A percentile compares a stretch with the other conserved stretches of the same genome.
These are phyloP conservation scores for Aphanocladium album DNA, from an alignment of 2,329 filamentous ascomycete species.

Conservation along the genomic window DNA sequence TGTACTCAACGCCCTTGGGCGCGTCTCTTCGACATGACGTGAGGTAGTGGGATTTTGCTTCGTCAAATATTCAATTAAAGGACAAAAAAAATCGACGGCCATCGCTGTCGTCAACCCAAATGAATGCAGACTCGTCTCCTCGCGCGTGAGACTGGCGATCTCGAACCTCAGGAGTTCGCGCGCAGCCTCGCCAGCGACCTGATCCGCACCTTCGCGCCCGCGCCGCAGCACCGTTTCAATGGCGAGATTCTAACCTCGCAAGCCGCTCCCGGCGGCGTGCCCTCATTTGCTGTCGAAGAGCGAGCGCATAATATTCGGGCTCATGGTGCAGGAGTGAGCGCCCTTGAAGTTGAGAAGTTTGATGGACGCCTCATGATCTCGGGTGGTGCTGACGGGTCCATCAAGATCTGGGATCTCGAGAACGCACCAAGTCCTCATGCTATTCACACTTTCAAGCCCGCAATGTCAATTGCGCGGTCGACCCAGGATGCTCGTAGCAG, in stretches of 20 bases:
- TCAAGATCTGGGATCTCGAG: slow-evolving; percentile 86
- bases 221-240: slow-evolving; percentile 64
- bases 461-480: slow-evolving; percentile 45
- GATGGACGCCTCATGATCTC: slow-evolving; percentile 74
- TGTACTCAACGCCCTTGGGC: not conserved
- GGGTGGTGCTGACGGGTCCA: slow-evolving; percentile 77
- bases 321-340: slow-evolving; percentile 74
- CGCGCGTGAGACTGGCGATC: slow-evolving; percentile 67
- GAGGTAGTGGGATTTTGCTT: too few species aligned
- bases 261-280: slow-evolving; percentile 13
- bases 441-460: slow-evolving; percentile 49
- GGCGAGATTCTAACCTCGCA: slow-evolving; percentile 33
- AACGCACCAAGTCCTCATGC: slow-evolving; percentile 40
- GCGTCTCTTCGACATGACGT: not conserved
- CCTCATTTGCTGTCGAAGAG: slow-evolving; percentile 20
- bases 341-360: slow-evolving; percentile 74
- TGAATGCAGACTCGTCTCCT: slow-evolving; percentile 71
- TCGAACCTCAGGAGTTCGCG: slow-evolving; percentile 59
- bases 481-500: slow-evolving; percentile 20
- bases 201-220: slow-evolving; percentile 63
- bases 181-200: slow-evolving; percentile 61
- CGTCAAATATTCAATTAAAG: not conserved
- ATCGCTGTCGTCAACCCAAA: slow-evolving; percentile 20
- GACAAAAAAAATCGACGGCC: not conserved
- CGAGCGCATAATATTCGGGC: slow-evolving; percentile 48